Base-by-base conservation (phyloP, 225 moss, liverwort and hornwort genomes). In the Marchantia paleacea region DNA sequence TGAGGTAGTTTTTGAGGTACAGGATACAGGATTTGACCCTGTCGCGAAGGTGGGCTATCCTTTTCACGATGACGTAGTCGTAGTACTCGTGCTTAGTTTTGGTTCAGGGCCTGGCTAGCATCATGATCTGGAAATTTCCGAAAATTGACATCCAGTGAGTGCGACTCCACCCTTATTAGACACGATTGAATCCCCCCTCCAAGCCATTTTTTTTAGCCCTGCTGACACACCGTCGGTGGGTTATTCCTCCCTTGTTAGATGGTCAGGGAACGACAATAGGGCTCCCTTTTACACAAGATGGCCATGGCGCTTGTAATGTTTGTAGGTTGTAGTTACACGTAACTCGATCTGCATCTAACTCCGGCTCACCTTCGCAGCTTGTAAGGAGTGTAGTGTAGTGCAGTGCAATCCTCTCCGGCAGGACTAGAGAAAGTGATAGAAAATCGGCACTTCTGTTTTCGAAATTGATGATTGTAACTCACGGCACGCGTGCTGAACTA, bases 41-140 rank as follows among this genome's bases (percentile, higher is more conserved):
- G 75, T 60, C 60, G 57, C 57, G 58, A 31, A 76, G 60, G 60
- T 60, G 75, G 54, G 75, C 55, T 74, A 76, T 58, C 75, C 60
- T 20, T 60, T 76, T 39, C 75, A 58, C 75, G 75, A 60, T 29
- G 75, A 60, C 20, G 31, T 58, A 76, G 75, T 31, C 31, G 8
- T 55, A 75, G 57, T 75, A 75, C 25, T 14, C 55, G 29, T 58
- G 60, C 39, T 20, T 60, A 76, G 75, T 60, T 76, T 76, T 58
- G 75, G 26, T 60, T 76, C 75, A 60, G 75, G 75, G 75, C 75
- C 60, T 76, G 75, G 75, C 22, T 76, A 76, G 75, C 60, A 76
- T 60, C 30, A 60, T 76, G 75, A 76, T 76, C 75, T 76, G 75
- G 75, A 60, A 54, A 64, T 19, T 47, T 76, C 26, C 25, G 10